Conservation (phyloP, 2,329 filamentous ascomycete species). For the Fusarium buharicum region DNA sequence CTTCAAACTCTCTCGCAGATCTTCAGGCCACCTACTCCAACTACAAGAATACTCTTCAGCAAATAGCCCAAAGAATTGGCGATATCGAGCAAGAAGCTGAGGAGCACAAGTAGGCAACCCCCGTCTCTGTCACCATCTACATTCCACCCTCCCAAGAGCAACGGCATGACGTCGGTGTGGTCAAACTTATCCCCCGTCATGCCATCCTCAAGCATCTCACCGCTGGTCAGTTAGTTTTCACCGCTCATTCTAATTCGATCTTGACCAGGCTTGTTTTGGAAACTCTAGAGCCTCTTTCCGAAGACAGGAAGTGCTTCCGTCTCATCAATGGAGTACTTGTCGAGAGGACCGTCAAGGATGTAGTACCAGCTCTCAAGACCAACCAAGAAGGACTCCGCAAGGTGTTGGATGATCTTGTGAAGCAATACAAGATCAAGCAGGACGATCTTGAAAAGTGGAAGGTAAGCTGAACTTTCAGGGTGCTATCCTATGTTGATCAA, state of each 20-base stretch:
- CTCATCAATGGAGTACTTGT: conserved; percentile 98
- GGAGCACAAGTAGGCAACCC: conserved; percentile 86
- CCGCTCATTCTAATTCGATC: conserved; percentile 37
- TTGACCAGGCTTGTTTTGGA: conserved; percentile 85
- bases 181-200: conserved; percentile 21
- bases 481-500: background rate
- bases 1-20: conserved; percentile 60
- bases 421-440: conserved; percentile 96
- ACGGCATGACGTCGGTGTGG: conserved; percentile 32
- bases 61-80: conserved; percentile 94
- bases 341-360: conserved; percentile 92
- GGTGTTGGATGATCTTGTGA: conserved; percentile 91
- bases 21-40: conserved; percentile 82
- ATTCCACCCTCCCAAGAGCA: conserved; percentile 6
- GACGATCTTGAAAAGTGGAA: conserved; percentile 98
- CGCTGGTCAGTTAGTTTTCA: conserved; percentile 45
- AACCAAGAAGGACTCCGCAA: conserved; percentile 95
- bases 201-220: conserved; percentile 49
- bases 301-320: conserved; percentile 95
- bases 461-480: conserved; percentile 61
- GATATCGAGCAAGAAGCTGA: conserved; percentile 97
- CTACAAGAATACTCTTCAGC: conserved; percentile 83
- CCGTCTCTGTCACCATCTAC: conserved; percentile 25
- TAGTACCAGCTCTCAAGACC: conserved; percentile 88
- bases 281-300: conserved; percentile 83